These are phyloP conservation scores for Arthrinium phaeospermum DNA, from an alignment of 2,329 filamentous ascomycete species.

Conservation along the genomic window DNA sequence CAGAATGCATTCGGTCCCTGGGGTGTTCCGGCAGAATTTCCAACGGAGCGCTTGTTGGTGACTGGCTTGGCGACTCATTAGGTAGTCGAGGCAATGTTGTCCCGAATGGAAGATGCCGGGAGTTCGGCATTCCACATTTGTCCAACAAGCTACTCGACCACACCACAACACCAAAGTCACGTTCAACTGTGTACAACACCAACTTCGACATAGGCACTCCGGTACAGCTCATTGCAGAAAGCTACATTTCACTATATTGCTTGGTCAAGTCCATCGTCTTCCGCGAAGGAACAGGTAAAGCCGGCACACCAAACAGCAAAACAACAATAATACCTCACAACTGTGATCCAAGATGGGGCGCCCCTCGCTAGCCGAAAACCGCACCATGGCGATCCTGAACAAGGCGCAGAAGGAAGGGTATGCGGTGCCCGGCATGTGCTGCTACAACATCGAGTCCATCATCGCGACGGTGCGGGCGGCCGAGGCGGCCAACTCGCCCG, in stretches of 20 bases:
- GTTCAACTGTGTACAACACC: background rate
- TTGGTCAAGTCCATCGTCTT: background rate
- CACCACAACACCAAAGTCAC: background rate
- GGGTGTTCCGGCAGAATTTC: conserved; percentile 5
- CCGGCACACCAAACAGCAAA: background rate
- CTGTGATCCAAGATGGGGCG: conserved; percentile 35
- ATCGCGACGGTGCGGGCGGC: conserved; percentile 72
- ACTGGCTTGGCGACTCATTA: conserved; percentile 3
- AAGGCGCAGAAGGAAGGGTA: conserved; percentile 61
- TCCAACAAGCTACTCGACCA: too few species aligned
- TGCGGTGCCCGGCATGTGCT: conserved; percentile 65
- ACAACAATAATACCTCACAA: background rate
- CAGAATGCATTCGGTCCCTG: background rate
- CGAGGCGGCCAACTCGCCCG: conserved; percentile 68
- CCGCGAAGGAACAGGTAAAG: background rate
- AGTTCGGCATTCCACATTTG: background rate
- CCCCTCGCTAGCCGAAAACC: conserved; percentile 51
- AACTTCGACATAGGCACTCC: background rate
- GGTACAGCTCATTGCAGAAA: background rate
- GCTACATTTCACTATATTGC: background rate
- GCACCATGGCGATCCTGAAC: conserved; percentile 61
- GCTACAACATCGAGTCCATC: conserved; percentile 73
- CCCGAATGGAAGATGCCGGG: conserved; percentile 7
- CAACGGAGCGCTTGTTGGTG: background rate
- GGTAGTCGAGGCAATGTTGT: background rate